Percentiles rank a stretch among this genome's conserved stretches.
These are phyloP conservation scores for Suillus bovinus DNA, from an alignment of 768 basidiomycete genomes.

Conservation along the genomic window DNA sequence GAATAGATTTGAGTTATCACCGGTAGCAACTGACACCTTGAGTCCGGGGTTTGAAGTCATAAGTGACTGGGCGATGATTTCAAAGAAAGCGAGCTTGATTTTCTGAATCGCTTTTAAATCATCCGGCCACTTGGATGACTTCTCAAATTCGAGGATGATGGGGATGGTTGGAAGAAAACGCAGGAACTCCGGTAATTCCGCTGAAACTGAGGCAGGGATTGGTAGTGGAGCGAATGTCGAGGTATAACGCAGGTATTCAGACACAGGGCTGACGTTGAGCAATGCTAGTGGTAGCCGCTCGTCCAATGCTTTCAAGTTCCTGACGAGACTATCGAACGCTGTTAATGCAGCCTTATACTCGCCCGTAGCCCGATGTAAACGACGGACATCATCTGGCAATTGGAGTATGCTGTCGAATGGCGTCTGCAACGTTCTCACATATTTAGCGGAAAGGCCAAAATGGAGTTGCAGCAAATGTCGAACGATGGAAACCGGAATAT, in stretches of 20 bases:
- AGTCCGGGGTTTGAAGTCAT: constrained; percentile 53
- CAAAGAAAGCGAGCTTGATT: constrained; percentile 91
- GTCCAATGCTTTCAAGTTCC: constrained; percentile 71
- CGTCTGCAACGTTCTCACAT: constrained; percentile 58
- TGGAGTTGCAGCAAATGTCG: constrained; percentile 74
- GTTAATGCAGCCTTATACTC: constrained; percentile 74
- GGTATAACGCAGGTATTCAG: constrained; percentile 80
- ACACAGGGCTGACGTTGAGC: constrained; percentile 71
- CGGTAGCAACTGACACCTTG: constrained; percentile 58
- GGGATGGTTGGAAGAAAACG: constrained; percentile 71
- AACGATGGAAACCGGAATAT: constrained; percentile 76
- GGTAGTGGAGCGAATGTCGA: constrained; percentile 82
- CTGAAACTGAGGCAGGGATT: constrained; percentile 51
- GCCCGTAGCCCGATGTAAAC: constrained; percentile 34
- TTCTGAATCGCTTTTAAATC: constrained; percentile 91
- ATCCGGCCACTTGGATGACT: constrained; percentile 92
- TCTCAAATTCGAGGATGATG: constrained; percentile 86
- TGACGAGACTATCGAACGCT: constrained; percentile 81
- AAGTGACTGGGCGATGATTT: constrained; percentile 69
- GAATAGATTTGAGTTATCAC: constrained; percentile 51
- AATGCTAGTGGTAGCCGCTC: constrained; percentile 75
- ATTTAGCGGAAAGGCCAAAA: constrained; percentile 60
- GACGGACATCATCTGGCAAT: constrained; percentile 56
- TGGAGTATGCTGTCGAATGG: constrained; percentile 59
- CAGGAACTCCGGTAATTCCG: constrained; percentile 56